Evolutionary conservation across 306 rosid genomes (phyloP).

Genomic region (Astragalus membranaceus): DNA sequence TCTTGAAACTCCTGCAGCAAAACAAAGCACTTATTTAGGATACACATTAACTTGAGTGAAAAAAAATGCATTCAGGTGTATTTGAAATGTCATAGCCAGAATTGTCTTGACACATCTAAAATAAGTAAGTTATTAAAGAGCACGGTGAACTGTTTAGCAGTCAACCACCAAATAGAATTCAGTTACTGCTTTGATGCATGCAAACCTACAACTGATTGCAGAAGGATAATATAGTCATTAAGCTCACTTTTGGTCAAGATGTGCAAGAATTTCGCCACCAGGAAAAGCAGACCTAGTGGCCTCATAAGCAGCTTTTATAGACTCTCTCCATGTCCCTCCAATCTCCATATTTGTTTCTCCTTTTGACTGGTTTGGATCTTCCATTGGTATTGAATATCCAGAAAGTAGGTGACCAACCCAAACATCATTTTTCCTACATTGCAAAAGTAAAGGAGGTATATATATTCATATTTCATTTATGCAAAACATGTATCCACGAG

Average conservation of each 20-base stretch:
- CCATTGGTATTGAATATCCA: conserved; percentile 96
- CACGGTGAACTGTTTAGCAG: background rate
- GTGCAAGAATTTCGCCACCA: conserved; percentile 89
- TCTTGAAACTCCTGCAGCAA: conserved; percentile 76
- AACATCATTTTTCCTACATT: conserved; percentile 71
- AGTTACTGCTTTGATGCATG: background rate
- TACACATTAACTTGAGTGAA: background rate
- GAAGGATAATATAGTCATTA: background rate
- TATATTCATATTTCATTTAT: conserved; percentile 1
- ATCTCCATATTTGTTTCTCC: conserved; percentile 36
- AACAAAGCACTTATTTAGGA: conserved; percentile 6
- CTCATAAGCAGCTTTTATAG: conserved; percentile 68
- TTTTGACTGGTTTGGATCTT: conserved; percentile 69
- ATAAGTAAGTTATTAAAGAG: no score
- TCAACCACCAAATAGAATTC: background rate
- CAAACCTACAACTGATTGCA: background rate
- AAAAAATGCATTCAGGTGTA: no score
- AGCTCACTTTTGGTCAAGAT: conserved; percentile 93
- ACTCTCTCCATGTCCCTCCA: conserved; percentile 84
- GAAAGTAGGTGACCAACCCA: conserved; percentile 99
- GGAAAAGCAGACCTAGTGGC: conserved; percentile 76
- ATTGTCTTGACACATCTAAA: no score
- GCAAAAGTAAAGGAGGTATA: conserved; percentile 17
- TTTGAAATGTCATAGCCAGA: no score
- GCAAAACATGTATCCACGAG: background rate